Conservation (phyloP, 805 yeast genomes). For the Saccharomycopsis fodiens region DNA sequence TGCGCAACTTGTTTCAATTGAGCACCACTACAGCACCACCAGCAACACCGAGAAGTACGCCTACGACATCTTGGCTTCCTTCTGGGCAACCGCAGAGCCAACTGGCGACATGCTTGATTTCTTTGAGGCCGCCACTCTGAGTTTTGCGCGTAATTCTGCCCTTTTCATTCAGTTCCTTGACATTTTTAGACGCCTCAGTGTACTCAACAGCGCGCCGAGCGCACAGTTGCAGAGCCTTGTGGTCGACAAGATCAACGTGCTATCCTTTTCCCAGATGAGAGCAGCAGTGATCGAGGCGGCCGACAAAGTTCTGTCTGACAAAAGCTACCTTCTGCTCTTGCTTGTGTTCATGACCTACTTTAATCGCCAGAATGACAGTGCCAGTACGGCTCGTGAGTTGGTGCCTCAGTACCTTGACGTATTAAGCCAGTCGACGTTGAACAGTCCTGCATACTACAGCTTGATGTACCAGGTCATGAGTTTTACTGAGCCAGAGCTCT, state of each 20-base stretch:
- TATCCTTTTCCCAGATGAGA: slow-evolving; percentile 8
- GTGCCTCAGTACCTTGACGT: background rate
- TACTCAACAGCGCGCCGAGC: background rate
- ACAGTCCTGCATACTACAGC: background rate
- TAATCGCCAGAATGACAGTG: background rate
- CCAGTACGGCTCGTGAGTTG: background rate
- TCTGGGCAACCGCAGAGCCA: background rate
- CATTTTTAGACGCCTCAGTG: background rate
- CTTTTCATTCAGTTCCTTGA: slow-evolving; percentile 3
- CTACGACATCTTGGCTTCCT: background rate
- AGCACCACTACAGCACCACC: background rate
- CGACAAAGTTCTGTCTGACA: background rate
- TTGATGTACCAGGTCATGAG: background rate
- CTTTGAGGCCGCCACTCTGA: background rate
- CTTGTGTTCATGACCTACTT: background rate
- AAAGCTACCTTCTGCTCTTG: background rate
- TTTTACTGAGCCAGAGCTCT: background rate
- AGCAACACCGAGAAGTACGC: background rate
- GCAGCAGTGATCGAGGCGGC: background rate
- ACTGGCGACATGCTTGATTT: background rate
- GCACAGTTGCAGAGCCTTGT: background rate
- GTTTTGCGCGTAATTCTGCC: background rate
- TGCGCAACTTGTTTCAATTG: background rate
- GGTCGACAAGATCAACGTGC: background rate
- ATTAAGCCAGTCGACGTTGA: background rate